Percentiles rank a stretch among this genome's conserved stretches.
Conservation (phyloP, 2,329 filamentous ascomycete species). For the Didymella sp. region DNA sequence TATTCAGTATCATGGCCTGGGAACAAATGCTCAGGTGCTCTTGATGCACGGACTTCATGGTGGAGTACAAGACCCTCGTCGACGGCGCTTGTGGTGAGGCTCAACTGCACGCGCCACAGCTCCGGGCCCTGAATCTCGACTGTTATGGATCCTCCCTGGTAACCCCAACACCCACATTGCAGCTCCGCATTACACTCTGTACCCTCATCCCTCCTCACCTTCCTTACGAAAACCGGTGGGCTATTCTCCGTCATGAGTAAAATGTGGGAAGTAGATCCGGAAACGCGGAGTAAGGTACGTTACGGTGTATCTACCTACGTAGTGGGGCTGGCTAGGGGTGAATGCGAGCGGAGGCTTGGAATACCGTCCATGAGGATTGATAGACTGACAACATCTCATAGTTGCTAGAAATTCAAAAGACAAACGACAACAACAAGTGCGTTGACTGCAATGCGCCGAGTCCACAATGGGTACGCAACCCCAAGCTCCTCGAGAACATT, state of each 20-base stretch:
- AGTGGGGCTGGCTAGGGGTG: conserved; percentile 21
- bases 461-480: conserved; percentile 84
- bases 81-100: conserved; percentile 10
- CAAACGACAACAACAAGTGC: conserved; percentile 85
- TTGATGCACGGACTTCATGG: background rate
- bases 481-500: conserved; percentile 1
- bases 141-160: conserved; percentile 14
- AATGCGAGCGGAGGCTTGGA: background rate
- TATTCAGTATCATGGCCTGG: background rate
- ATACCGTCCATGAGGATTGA: background rate
- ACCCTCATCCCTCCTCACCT: background rate
- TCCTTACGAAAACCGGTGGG: conserved; percentile 1
- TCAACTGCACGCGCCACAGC: conserved; percentile 17
- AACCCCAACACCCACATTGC: conserved; percentile 10
- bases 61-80: conserved; percentile 1
- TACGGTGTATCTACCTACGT: conserved; percentile 6
- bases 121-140: conserved; percentile 15
- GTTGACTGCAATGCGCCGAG: conserved; percentile 95
- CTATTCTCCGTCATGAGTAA: conserved; percentile 61
- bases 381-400: conserved; percentile 48
- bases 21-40: background rate
- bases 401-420: conserved; percentile 91
- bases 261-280: conserved; percentile 99
- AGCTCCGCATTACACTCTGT: conserved; percentile 5
- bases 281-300: conserved; percentile 89